Conservation (phyloP, 2,329 filamentous ascomycete genomes). For the Aureobasidium zeae region DNA sequence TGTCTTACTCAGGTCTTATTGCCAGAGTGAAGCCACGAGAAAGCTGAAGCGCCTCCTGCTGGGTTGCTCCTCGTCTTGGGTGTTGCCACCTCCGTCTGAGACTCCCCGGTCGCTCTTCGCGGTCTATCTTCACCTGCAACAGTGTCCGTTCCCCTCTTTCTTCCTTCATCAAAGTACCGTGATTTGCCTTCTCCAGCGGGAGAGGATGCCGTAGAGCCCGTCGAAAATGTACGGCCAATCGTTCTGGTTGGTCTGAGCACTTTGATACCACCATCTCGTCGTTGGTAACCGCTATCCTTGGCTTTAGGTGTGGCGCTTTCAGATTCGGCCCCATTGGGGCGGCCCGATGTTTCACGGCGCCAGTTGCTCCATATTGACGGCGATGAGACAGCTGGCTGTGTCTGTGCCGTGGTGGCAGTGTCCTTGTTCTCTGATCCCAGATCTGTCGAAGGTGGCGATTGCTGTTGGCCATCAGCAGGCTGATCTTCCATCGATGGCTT, state of each 20-base stretch:
- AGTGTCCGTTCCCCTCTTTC: constrained; percentile 18
- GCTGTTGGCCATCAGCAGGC: neutral
- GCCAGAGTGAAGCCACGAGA: constrained; percentile 70
- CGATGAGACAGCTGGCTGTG: constrained; percentile 23
- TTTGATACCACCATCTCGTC: constrained; percentile 71
- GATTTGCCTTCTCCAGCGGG: constrained; percentile 29
- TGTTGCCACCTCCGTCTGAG: constrained; percentile 14
- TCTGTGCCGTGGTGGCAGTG: neutral
- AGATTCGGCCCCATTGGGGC: constrained; percentile 37
- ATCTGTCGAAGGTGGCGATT: constrained; percentile 21
- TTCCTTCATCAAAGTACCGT: constrained; percentile 43
- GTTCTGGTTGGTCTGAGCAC: constrained; percentile 72
- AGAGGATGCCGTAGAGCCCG: constrained; percentile 28
- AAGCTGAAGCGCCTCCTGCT: constrained; percentile 83
- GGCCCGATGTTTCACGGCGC: constrained; percentile 34
- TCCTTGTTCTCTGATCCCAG: constrained; percentile 19
- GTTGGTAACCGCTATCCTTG: constrained; percentile 57
- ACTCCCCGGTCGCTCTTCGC: neutral
- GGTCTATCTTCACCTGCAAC: constrained; percentile 14
- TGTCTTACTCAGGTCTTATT: neutral
- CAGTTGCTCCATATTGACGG: constrained; percentile 42
- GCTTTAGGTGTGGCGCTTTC: constrained; percentile 45
- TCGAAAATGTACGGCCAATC: constrained; percentile 41
- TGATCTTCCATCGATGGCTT: neutral
- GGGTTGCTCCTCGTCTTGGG: constrained; percentile 54